Evolutionary conservation across 495 filamentous ascomycete genomes (phyloP).

Genomic region (Hypoxylon trugodes): DNA sequence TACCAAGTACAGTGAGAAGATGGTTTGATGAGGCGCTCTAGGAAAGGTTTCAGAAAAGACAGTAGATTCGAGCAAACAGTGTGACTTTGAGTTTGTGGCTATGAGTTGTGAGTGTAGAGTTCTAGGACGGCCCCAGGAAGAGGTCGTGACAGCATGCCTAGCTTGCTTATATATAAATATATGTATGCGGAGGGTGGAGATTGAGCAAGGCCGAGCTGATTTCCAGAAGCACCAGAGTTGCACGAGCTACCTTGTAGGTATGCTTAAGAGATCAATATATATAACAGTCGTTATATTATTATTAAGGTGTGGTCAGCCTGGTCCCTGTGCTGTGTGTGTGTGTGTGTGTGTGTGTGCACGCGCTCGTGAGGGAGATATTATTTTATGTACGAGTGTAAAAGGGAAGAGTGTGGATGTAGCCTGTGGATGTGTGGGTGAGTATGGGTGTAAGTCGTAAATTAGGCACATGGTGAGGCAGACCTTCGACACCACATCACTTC

Average conservation of each 20-base stretch:
- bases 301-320: conserved; percentile 40
- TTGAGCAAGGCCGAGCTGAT: conserved; percentile 25
- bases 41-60: conserved; percentile 8
- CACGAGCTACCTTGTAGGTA: conserved; percentile 37
- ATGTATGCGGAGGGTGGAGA: conserved; percentile 24
- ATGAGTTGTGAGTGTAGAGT: conserved; percentile 17
- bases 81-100: conserved; percentile 3
- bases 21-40: neutral
- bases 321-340: conserved; percentile 34
- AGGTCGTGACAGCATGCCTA: conserved; percentile 35
- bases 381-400: conserved; percentile 27
- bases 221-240: conserved; percentile 36
- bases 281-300: conserved; percentile 35
- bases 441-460: conserved; percentile 38
- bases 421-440: conserved; percentile 10
- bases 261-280: conserved; percentile 26
- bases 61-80: conserved; percentile 10
- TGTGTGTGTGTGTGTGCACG: conserved; percentile 30
- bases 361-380: conserved; percentile 24
- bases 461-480: conserved; percentile 31
- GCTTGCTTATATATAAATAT: conserved; percentile 34
- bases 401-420: conserved; percentile 14
- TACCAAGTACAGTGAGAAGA: neutral
- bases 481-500: conserved; percentile 28
- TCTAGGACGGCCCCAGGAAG: conserved; percentile 20